These are phyloP conservation scores for Hypoxylon lienhwacheense DNA, from an alignment of 495 filamentous ascomycete species.

Conservation along the genomic window DNA sequence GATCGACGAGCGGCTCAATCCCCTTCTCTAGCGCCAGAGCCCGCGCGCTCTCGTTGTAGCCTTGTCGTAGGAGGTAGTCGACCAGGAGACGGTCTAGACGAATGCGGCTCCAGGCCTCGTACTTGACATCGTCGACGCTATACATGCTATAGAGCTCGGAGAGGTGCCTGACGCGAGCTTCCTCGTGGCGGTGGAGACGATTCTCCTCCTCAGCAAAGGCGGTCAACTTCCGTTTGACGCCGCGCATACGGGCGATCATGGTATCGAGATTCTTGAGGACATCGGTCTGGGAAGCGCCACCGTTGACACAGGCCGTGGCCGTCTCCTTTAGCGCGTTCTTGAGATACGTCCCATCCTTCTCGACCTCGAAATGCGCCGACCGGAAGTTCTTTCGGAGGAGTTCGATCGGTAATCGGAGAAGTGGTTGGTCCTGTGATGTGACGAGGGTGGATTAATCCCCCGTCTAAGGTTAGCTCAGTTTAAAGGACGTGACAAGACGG, in stretches of 20 bases:
- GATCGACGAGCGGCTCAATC: constrained; percentile 75
- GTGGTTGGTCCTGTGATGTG: constrained; percentile 78
- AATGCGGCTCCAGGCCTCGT: constrained; percentile 83
- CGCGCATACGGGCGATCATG: constrained; percentile 82
- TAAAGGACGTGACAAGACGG: too few relatives aligned
- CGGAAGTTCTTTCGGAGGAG: constrained; percentile 93
- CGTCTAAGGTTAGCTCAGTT: too few relatives aligned
- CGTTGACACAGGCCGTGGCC: constrained; percentile 65
- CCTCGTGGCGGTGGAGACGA: constrained; percentile 68
- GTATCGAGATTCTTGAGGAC: constrained; percentile 74
- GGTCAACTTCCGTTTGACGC: constrained; percentile 83
- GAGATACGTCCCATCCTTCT: constrained; percentile 72
- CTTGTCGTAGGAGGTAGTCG: constrained; percentile 84
- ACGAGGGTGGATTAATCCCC: neutral
- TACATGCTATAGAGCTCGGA: constrained; percentile 76
- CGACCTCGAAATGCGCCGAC: constrained; percentile 75
- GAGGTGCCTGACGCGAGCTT: constrained; percentile 77
- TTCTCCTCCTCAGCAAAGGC: constrained; percentile 75
- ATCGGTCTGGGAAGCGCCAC: constrained; percentile 62
- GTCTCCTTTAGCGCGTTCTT: constrained; percentile 69
- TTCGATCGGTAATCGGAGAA: constrained; percentile 88
- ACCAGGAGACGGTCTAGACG: constrained; percentile 83
- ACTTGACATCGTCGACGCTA: constrained; percentile 86
- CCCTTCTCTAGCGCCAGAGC: constrained; percentile 70
- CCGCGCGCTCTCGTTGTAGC: constrained; percentile 76